phyloP scores from a whole-genome alignment of 2,329 filamentous ascomycete species.

The Fusarium continuum region DNA sequence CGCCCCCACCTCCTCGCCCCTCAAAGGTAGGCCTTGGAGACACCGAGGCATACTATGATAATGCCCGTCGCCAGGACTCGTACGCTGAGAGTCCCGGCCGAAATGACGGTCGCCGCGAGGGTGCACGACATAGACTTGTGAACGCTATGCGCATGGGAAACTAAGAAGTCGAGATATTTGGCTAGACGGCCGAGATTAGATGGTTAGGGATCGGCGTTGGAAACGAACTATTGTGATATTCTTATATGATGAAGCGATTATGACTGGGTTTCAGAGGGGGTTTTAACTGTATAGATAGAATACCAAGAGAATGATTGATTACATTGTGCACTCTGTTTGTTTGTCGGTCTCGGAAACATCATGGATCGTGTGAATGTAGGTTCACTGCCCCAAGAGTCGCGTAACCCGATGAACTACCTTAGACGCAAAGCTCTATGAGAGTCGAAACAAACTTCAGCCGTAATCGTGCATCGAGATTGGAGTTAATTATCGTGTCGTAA shows the following conservation, averaged over 20 bases:
- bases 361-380: no score
- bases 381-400: neutral
- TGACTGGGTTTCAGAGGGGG: conserved; percentile 7
- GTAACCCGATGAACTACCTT: neutral
- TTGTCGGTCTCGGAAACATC: no score
- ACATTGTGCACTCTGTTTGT: no score
- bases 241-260: conserved; percentile 28
- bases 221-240: conserved; percentile 29
- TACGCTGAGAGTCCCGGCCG: conserved; percentile 40
- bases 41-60: conserved; percentile 47
- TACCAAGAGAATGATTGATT: conserved; percentile 5
- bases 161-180: conserved; percentile 10
- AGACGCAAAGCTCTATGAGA: no score
- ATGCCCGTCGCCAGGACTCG: conserved; percentile 31
- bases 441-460: neutral
- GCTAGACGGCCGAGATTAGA: conserved; percentile 4
- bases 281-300: conserved; percentile 23
- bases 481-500: conserved; percentile 1
- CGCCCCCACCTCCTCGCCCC: conserved; percentile 51
- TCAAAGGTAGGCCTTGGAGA: conserved; percentile 51
- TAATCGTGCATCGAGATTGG: conserved; percentile 1
- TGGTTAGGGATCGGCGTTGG: conserved; percentile 23
- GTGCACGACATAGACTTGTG: conserved; percentile 47
- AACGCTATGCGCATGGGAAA: conserved; percentile 47
- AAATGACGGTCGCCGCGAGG: conserved; percentile 40